Evolutionary conservation across 441 rosid species (phyloP), one percentile per base, ranked within the genome.

Genomic region (Aleurites moluccanus): DNA sequence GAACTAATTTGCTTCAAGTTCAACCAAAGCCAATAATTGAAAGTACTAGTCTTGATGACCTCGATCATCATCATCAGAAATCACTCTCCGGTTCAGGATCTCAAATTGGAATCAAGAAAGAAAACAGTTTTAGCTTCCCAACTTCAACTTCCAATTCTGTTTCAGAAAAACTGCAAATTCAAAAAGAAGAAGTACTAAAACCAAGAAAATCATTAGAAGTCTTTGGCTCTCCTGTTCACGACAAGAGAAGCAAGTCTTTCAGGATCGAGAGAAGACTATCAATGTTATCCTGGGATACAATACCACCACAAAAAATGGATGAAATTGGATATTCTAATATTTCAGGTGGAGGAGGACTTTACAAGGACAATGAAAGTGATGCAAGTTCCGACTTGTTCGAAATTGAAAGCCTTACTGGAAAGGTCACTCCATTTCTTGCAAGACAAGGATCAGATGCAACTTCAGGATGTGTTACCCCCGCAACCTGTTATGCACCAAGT

Each of bases 361-460:
- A 61, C 55, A 71, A 85, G 14, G 94, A 85, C 33, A 74, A 86
- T 6, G 87, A 73, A 25, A 94, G 97, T 40, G 94, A 91, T 73
- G 87, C 85, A 33, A 93, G 97, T 75, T 92, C 95, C 10, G 97
- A 94, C 49, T 85, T 94, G 72, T 92, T 92, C n/a, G 97, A 94
- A 88, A 91, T 92, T 16, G 94, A 91, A 63, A 94, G 94, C 79
- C 69, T 90, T 16, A 85, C 88, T 3, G 90, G 94, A 40, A 94
- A 88, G 73, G 79, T 72, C 30, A 88, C 78, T 42, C 85, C 89
- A 1, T 87, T 76, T 53, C 86, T 90, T 75, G 82, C 86, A 28
- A 83, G 90, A 75, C 90, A 87, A 84, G 85, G 70, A 76, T 88
- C 91, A 20, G 88, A 86, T 63, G 85, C 81, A 5, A 80, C 86